Conservation (phyloP, 257 asterid species). For the Plantago major region DNA sequence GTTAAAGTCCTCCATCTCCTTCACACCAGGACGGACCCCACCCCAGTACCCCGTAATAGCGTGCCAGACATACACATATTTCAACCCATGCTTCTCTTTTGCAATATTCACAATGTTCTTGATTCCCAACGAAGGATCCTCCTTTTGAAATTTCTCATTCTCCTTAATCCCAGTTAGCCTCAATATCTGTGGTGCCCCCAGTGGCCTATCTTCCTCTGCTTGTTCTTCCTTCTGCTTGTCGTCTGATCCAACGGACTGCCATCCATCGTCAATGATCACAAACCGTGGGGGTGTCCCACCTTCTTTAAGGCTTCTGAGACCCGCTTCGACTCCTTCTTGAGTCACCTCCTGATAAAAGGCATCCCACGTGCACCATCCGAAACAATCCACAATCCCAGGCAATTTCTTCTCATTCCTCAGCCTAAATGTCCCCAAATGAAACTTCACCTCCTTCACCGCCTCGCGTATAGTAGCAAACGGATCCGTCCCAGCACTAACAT, state of each 20-base stretch:
- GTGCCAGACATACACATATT: slow-evolving; percentile 82
- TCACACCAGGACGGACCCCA: slow-evolving; percentile 68
- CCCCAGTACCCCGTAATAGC: slow-evolving; percentile 92
- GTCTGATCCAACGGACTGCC: slow-evolving; percentile 70
- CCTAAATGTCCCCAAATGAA: slow-evolving; percentile 56
- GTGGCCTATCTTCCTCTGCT: background rate
- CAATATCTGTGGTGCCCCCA: slow-evolving; percentile 31
- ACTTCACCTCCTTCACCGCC: slow-evolving; percentile 53
- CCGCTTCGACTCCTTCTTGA: slow-evolving; percentile 79
- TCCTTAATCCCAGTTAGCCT: slow-evolving; percentile 78
- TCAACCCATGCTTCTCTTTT: slow-evolving; percentile 60
- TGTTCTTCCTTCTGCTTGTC: slow-evolving; percentile 12
- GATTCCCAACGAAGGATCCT: slow-evolving; percentile 59
- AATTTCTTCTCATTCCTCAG: slow-evolving; percentile 62
- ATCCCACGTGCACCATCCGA: slow-evolving; percentile 97
- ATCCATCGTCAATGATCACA: slow-evolving; percentile 83
- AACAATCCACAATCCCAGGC: slow-evolving; percentile 65
- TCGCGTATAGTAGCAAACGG: slow-evolving; percentile 57
- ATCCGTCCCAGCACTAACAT: slow-evolving; percentile 58
- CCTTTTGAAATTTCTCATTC: slow-evolving; percentile 56
- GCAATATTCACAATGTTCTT: slow-evolving; percentile 62
- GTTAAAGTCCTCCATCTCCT: slow-evolving; percentile 59
- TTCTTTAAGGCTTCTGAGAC: slow-evolving; percentile 53
- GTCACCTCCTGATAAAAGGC: slow-evolving; percentile 83
- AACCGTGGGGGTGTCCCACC: slow-evolving; percentile 71